Percentiles rank a stretch among this genome's conserved stretches.
These are phyloP conservation scores for Saccharomyces pastorianus DNA, from an alignment of 1,139 yeast species.

Conservation along the genomic window DNA sequence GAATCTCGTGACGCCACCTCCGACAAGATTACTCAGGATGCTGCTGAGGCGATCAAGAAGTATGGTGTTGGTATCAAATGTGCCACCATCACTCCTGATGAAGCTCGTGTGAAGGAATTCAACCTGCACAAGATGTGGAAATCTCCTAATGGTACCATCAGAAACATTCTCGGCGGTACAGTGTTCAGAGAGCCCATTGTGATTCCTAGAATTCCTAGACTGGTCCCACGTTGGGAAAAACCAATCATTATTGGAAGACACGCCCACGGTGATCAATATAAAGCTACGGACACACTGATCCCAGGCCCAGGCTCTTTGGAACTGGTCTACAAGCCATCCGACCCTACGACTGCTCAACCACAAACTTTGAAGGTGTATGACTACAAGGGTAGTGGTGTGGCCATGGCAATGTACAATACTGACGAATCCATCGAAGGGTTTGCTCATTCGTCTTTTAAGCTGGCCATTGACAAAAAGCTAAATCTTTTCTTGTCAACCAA, in stretches of 20 bases:
- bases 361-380: conserved; percentile 49
- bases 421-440: conserved; percentile 72
- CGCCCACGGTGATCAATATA: conserved; percentile 79
- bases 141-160: conserved; percentile 77
- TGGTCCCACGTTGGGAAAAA: conserved; percentile 71
- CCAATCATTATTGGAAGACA: conserved; percentile 84
- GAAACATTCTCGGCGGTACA: conserved; percentile 76
- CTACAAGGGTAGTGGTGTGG: conserved; percentile 59
- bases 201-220: conserved; percentile 66
- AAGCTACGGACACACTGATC: conserved; percentile 66
- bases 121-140: conserved; percentile 75
- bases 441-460: conserved; percentile 70
- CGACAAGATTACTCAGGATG: conserved; percentile 65
- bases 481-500: conserved; percentile 68
- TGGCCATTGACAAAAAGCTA: conserved; percentile 58
- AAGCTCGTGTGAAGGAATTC: conserved; percentile 70
- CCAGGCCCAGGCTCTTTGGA: conserved; percentile 64
- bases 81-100: conserved; percentile 84
- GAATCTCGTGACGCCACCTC: conserved; percentile 63
- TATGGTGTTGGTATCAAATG: conserved; percentile 79
- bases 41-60: conserved; percentile 66
- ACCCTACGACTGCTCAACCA: conserved; percentile 32
- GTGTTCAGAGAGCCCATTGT: conserved; percentile 80
- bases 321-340: conserved; percentile 53
- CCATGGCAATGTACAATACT: conserved; percentile 75